Conservation (phyloP, 495 filamentous ascomycete genomes). For the Symbiotaphrina buchneri region DNA sequence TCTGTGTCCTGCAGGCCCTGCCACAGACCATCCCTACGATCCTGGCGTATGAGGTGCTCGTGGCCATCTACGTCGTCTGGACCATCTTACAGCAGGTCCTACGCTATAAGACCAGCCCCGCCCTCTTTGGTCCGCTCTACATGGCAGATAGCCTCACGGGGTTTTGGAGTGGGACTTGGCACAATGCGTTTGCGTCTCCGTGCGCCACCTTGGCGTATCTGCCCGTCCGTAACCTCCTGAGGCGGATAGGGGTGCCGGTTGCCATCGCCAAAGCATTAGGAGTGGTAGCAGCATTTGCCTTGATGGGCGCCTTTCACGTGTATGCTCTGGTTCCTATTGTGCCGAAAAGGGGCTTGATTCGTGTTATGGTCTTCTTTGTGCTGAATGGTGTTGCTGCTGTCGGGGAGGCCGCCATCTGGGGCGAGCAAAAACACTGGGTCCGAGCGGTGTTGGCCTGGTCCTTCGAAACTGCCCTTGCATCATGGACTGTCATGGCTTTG, state of each 20-base stretch:
- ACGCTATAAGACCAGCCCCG: constrained; percentile 13
- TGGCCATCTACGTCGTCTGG: constrained; percentile 16
- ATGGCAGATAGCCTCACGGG: constrained; percentile 12
- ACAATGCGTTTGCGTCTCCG: constrained; percentile 16
- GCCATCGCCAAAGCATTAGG: constrained; percentile 9
- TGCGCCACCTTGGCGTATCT: constrained; percentile 12
- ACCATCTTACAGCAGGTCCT: constrained; percentile 13
- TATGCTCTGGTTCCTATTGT: constrained; percentile 13
- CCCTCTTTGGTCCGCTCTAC: constrained; percentile 16
- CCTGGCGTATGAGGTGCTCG: constrained; percentile 13
- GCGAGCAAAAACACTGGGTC: constrained; percentile 12
- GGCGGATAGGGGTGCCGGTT: constrained; percentile 10
- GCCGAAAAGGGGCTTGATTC: constrained; percentile 6
- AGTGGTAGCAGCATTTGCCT: constrained; percentile 12
- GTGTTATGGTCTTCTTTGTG: constrained; percentile 14
- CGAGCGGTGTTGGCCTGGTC: constrained; percentile 12
- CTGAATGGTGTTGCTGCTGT: constrained; percentile 15
- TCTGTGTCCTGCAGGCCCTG: constrained; percentile 11
- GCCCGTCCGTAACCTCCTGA: constrained; percentile 9
- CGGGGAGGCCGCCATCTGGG: constrained; percentile 13
- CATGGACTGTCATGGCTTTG: constrained; percentile 11
- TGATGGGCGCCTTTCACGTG: constrained; percentile 16
- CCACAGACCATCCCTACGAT: constrained; percentile 11
- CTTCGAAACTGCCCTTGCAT: constrained; percentile 13
- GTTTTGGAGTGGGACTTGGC: constrained; percentile 18